A percentile compares a stretch with the other conserved stretches of the same genome.
These are phyloP conservation scores for Apophysomyces elegans DNA, from an alignment of 371 early-diverging fungal genomes.

Conservation along the genomic window DNA sequence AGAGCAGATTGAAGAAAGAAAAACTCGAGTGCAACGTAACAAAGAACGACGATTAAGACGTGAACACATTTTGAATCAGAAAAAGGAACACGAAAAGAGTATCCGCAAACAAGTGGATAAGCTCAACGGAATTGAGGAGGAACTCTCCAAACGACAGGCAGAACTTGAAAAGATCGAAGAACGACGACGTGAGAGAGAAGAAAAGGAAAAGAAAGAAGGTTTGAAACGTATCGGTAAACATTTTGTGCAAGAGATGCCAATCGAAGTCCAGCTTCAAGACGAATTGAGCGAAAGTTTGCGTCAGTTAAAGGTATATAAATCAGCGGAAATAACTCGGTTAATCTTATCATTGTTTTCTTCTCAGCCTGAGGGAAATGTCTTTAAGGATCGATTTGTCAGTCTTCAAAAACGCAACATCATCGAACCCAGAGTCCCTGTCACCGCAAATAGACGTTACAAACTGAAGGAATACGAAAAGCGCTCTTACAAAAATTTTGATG, in stretches of 20 bases:
- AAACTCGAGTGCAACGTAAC: constrained; percentile 36
- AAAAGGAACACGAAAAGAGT: constrained; percentile 53
- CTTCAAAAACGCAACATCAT: constrained; percentile 87
- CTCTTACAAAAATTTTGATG: constrained; percentile 51
- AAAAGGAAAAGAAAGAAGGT: constrained; percentile 50
- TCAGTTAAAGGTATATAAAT: constrained; percentile 48
- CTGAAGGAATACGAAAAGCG: constrained; percentile 67
- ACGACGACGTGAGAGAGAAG: constrained; percentile 45
- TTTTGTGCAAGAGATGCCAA: constrained; percentile 46
- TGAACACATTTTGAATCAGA: constrained; percentile 21
- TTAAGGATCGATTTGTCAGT: constrained; percentile 81
- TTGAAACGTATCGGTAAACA: constrained; percentile 54
- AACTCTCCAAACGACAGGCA: constrained; percentile 41
- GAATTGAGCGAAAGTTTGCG: constrained; percentile 63
- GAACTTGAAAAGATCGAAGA: constrained; percentile 43
- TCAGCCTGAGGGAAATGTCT: constrained; percentile 88
- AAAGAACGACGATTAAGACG: constrained; percentile 30
- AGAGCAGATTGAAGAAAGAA: constrained; percentile 41
- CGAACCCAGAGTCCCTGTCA: constrained; percentile 75
- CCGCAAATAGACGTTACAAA: constrained; percentile 46
- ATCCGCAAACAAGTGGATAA: constrained; percentile 62
- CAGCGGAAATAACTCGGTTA: no score
- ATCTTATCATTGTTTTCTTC: not conserved
- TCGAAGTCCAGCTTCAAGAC: constrained; percentile 63
- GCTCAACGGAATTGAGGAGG: constrained; percentile 53